Evolutionary conservation across 805 yeast species (phyloP).

Genomic region (Candida michaelii): DNA sequence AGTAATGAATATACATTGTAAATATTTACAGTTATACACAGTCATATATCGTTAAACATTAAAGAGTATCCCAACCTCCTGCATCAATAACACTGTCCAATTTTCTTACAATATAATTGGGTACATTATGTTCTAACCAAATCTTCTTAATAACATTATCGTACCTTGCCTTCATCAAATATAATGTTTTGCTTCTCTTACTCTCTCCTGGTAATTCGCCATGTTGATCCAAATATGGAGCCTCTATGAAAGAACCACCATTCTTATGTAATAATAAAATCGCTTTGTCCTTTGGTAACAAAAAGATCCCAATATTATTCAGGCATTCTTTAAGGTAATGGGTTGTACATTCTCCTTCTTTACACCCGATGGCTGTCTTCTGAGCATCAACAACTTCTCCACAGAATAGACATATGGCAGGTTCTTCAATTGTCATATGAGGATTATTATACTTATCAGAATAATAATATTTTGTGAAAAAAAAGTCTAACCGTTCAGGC

Average conservation of each 20-base stretch:
- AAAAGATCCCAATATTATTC: conserved; percentile 66
- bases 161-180: conserved; percentile 60
- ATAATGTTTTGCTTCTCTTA: conserved; percentile 71
- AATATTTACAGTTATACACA: too few species aligned
- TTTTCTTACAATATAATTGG: conserved; percentile 73
- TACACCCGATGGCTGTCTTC: conserved; percentile 51
- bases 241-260: conserved; percentile 79
- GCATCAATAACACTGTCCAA: conserved; percentile 77
- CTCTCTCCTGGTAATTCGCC: conserved; percentile 81
- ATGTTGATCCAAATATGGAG: conserved; percentile 83
- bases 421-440: conserved; percentile 52
- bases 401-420: conserved; percentile 86
- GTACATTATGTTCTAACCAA: conserved; percentile 79
- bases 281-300: conserved; percentile 68
- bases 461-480: conserved; percentile 61
- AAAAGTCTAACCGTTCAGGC: conserved; percentile 65
- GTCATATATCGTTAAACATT: conserved; percentile 14
- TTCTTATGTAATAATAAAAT: conserved; percentile 64
- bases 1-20: too few species aligned
- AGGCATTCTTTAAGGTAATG: conserved; percentile 67
- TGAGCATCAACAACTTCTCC: conserved; percentile 71
- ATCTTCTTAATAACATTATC: conserved; percentile 62
- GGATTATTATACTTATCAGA: conserved; percentile 42
- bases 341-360: conserved; percentile 74
- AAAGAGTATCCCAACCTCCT: conserved; percentile 95